phyloP scores from a whole-genome alignment of 495 filamentous ascomycete species.

The Daldinia bambusicola region DNA sequence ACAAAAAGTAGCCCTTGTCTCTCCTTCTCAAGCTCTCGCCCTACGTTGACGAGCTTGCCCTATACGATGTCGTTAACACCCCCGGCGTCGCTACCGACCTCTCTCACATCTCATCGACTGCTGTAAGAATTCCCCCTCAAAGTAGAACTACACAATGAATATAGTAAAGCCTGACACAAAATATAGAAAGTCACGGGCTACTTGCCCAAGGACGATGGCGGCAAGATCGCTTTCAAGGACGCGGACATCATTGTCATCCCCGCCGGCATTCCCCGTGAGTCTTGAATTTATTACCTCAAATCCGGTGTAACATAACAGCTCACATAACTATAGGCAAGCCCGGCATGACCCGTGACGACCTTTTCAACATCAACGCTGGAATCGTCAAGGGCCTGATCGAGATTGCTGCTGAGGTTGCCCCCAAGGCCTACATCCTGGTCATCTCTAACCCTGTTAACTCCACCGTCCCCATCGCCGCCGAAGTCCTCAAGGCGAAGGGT shows the following conservation, averaged over 20 bases:
- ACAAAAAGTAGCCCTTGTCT: slow-evolving; percentile 80
- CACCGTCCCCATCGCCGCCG: slow-evolving; percentile 96
- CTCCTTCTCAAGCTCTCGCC: slow-evolving; percentile 91
- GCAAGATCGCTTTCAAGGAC: slow-evolving; percentile 87
- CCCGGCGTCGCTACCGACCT: slow-evolving; percentile 95
- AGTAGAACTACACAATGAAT: slow-evolving; percentile 1
- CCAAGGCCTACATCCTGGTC: slow-evolving; percentile 92
- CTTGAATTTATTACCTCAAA: neutral
- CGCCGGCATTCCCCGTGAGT: slow-evolving; percentile 95
- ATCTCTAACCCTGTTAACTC: slow-evolving; percentile 99
- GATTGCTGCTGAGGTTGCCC: slow-evolving; percentile 83
- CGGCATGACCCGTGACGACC: slow-evolving; percentile 98
- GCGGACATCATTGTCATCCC: slow-evolving; percentile 96
- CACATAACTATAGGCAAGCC: slow-evolving; percentile 78
- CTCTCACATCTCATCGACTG: slow-evolving; percentile 93
- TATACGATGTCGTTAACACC: slow-evolving; percentile 99
- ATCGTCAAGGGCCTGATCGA: slow-evolving; percentile 90
- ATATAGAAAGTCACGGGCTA: slow-evolving; percentile 87
- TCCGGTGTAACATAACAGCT: slow-evolving; percentile 22
- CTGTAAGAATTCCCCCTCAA: slow-evolving; percentile 68
- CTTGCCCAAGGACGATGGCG: slow-evolving; percentile 88
- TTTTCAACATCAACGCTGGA: slow-evolving; percentile 98
- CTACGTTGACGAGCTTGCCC: slow-evolving; percentile 86
- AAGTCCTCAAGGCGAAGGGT: slow-evolving; percentile 89
- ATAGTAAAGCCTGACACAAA: slow-evolving; percentile 46